These are phyloP conservation scores for Termitomyces sp. DNA, from an alignment of 768 basidiomycete genomes.

Conservation along the genomic window DNA sequence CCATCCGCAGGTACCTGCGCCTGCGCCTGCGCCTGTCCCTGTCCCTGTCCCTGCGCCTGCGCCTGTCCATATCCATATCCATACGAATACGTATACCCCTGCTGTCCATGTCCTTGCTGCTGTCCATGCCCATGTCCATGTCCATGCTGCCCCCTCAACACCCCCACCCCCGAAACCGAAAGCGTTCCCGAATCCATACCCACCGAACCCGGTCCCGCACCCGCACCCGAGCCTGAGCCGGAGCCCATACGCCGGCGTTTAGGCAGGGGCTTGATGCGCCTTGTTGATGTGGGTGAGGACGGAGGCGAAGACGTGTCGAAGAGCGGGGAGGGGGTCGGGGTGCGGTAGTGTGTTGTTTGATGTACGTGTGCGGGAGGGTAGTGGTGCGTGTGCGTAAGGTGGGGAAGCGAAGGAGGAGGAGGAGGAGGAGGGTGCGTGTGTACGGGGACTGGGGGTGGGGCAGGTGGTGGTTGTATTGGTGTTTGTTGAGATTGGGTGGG, in stretches of 20 bases:
- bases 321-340: slow-evolving; percentile 38
- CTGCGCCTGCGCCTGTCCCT: slow-evolving; percentile 42
- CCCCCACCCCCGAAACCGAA: no score
- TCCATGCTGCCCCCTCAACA: no score
- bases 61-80: no score
- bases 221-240: no score
- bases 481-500: background rate
- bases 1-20: slow-evolving; percentile 30
- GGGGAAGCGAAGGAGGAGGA: background rate
- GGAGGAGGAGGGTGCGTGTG: background rate
- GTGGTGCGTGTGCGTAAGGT: background rate
- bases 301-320: slow-evolving; percentile 66
- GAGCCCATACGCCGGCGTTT: slow-evolving; percentile 50
- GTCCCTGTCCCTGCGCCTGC: background rate
- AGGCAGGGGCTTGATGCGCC: slow-evolving; percentile 60
- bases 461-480: background rate
- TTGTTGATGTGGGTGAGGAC: slow-evolving; percentile 46
- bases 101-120: background rate
- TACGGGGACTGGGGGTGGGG: background rate
- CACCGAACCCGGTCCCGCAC: no score
- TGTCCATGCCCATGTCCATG: no score
- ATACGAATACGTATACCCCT: background rate
- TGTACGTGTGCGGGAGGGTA: background rate
- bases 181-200: no score
- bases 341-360: background rate